Base-by-base conservation (phyloP, 2,329 filamentous ascomycete species). In the Aureobasidium sp. region DNA sequence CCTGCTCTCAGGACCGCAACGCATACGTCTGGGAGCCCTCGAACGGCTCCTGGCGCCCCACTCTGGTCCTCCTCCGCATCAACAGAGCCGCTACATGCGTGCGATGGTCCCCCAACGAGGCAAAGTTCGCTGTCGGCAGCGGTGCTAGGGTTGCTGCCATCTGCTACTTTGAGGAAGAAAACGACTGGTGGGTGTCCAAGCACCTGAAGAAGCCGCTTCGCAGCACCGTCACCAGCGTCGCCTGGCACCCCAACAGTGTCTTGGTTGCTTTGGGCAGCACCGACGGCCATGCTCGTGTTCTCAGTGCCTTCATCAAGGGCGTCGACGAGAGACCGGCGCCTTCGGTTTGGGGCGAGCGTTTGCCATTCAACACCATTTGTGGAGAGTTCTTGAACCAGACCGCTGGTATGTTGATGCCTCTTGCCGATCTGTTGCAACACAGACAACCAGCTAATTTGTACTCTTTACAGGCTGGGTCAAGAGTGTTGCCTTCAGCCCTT, bases 131-230 rank as follows among this genome's bases (percentile, higher is more conserved):
- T 58, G 94, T 97, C 27, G 94, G 94, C 63, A 96, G 92, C 29
- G 94, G 94, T 64, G 94, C 96, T 68, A 87, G 94, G 65, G 88
- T 96, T 65, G 96, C 99, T 69, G 91, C 94, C 42, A 84, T 97
- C 67, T 99, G 94, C 81, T 97, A 97, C 79, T 99, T 99, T 69
- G 94, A 99, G 72, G 90, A 96, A 74, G 94, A 99, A 76, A 96
- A 99, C 76, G 92, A 99, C 79, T 99, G 94, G 94, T 99, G 94
- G 94, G 93, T 99, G 43, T 96, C 92, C 38, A 99, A 99, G 81
- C 94, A 99, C 77, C 78, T 99, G 71, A 97, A 97, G 84, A 99
- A 97, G 83, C 94, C 94, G 21, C 95, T 99, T 69, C 89, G 93
- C 67, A 96, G 91, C 73, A 99, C 94, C 61, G 93, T 99, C 69